Evolutionary conservation across 192 early-diverging fungal genomes (phyloP), one percentile per base, ranked within the genome.

Genomic region (Backusella macrospora): DNA sequence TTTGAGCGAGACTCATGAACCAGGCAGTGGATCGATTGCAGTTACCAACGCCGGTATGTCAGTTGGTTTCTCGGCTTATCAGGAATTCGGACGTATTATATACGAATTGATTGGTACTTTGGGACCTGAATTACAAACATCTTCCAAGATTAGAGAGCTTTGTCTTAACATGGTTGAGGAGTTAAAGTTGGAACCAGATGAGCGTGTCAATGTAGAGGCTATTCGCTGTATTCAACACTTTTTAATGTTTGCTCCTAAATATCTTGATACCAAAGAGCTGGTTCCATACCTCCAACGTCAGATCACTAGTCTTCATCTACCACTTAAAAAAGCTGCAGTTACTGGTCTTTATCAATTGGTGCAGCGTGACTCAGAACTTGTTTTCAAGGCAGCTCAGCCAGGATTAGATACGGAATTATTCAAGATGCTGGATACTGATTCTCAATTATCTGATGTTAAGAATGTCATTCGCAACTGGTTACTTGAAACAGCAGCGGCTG

Each of bases 111-210:
- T 98, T 68, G 93, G 94, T 16, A 95, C 94, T 0, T 76, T 98
- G 39, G 98, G 98, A 0, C 98, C 98, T 0, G 97, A 99, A 76
- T 81, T 99, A 46, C 90, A 92, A 62, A 80, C 84, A 4, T 92
- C 91, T 26, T 76, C 84, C 0, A 89, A 86, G 59, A 82, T 94
- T 1, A 86, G 95, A n/a, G 91, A 94, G 37, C 81, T 96, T 1
- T 95, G 95, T 65, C 85, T 93, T 15, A 88, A 86, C 26, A 77
- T 98, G 29, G 85, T 96, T 70, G 88, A 93, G 49, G 91, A 95
- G 72, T 78, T 99, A 62, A 90, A 89, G 26, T 85, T 91, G 72
- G 92, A 96, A 29, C 83, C 86, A 0, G 91, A 94, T 71, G 86
- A 89, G 46, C 86, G 86, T 68, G 92, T 94, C 34, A 87, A 93